Percentiles rank a stretch among this genome's conserved stretches.
phyloP scores from a whole-genome alignment of 345 rosid genomes.

The Lenwebbia sp. region DNA sequence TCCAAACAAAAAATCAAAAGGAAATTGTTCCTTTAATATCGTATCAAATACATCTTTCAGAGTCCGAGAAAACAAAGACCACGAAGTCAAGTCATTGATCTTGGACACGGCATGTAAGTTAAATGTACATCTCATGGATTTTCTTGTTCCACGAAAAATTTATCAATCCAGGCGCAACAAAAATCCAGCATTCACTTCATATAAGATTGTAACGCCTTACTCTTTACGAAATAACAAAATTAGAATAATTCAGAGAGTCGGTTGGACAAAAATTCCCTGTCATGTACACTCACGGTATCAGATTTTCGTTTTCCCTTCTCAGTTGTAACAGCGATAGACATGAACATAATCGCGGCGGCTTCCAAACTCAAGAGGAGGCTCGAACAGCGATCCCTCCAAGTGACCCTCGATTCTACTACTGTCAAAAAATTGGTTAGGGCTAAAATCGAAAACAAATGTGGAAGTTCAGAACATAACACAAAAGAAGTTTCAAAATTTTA shows the following conservation, averaged over 20 bases:
- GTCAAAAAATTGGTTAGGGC: background rate
- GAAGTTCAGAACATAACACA: background rate
- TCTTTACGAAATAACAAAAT: background rate
- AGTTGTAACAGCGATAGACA: accelerated
- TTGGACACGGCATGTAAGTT: background rate
- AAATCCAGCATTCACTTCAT: background rate
- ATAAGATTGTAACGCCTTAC: background rate
- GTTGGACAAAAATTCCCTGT: background rate
- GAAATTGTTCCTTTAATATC: background rate
- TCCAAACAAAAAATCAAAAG: background rate
- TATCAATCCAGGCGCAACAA: background rate
- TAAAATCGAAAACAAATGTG: background rate
- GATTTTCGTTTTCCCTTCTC: background rate
- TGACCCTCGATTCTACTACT: too few species aligned
- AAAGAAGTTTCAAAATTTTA: background rate
- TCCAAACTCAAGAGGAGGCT: background rate
- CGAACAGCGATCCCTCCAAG: background rate
- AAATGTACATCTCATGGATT: background rate
- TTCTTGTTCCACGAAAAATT: background rate
- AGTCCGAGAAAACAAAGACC: background rate
- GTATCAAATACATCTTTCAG: background rate
- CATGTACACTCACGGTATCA: background rate
- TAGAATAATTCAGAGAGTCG: background rate
- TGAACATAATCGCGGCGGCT: background rate
- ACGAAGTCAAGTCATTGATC: background rate